Base-by-base conservation (phyloP, 2,329 filamentous ascomycete genomes). In the Colletotrichum sp. region DNA sequence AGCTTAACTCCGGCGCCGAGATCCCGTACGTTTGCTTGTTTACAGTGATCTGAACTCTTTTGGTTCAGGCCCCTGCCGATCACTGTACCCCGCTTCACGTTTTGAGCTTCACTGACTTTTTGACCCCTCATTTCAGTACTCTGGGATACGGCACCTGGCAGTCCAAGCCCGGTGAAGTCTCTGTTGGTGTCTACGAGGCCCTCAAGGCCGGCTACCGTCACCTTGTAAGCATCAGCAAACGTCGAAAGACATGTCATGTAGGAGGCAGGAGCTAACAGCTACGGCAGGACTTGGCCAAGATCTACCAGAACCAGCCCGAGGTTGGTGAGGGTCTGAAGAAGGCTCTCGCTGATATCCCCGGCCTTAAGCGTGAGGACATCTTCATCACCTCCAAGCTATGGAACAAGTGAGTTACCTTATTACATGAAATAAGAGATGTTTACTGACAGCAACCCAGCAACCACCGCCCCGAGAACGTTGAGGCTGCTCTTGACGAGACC, bases 301-400 rank as follows among this genome's bases (percentile, higher is more conserved):
- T 87, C 78, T 95, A 95, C 84, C 88, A 90, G 83, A 95, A 95
- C 85, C 93, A 92, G 84, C 83, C 82, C 16, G 90, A 92, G 81
- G 90, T 92, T 39, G 91, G 89, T 39, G 82, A 88, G 79, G 91
- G 90, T 39, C 89, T 92, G 80, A 87, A 87, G 82, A 84, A 84
- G 80, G 86, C 86, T 60, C 78, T 86, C 30, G 81, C 81, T 8
- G 86, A 88, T 66, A 84, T 90, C 75, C 86, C 88, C 15, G 89
- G 89, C 57, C 85, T 92, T 26, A 87, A 89, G 80, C 88, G 90
- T 16, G 85, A 88, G 78, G 93, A 92, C 79, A 89, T 92, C 82
- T 92, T 90, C 85, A 86, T 92, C 80, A 95, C 93, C 71, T 93
- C 92, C 79, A 95, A 95, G 88, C 89, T 95, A 34, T 89, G 87